Conservation (phyloP, 495 filamentous ascomycete genomes). For the Barbatosphaeria neglecta region DNA sequence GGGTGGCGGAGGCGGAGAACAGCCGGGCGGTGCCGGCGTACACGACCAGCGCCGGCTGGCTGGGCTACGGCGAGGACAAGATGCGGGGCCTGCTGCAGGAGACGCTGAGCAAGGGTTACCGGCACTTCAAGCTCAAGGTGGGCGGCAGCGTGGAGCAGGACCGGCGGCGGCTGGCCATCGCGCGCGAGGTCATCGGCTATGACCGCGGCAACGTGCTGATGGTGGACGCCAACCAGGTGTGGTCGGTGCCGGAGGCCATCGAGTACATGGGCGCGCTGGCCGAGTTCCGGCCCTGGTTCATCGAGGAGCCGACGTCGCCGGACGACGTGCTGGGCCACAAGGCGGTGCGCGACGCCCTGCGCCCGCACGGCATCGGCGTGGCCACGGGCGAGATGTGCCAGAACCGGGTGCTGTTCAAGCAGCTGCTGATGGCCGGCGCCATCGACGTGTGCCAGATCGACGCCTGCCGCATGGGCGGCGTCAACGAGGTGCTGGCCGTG, state of each 20-base stretch:
- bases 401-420: constrained; percentile 91
- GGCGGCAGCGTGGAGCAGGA: constrained; percentile 63
- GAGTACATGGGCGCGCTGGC: constrained; percentile 73
- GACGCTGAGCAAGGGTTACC: constrained; percentile 64
- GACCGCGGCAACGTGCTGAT: constrained; percentile 80
- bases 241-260: constrained; percentile 86
- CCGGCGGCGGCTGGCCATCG: constrained; percentile 55
- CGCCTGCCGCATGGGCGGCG: constrained; percentile 81
- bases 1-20: constrained; percentile 57
- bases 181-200: constrained; percentile 73
- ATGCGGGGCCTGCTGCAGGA: constrained; percentile 61
- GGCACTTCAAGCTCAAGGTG: constrained; percentile 89
- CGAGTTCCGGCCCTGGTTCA: constrained; percentile 90
- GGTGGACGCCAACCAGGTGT: constrained; percentile 94
- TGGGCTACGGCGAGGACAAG: constrained; percentile 86
- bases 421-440: constrained; percentile 65
- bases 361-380: constrained; percentile 65
- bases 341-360: constrained; percentile 67
- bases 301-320: constrained; percentile 91
- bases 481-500: constrained; percentile 90
- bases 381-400: constrained; percentile 96
- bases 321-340: constrained; percentile 88
- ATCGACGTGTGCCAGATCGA: constrained; percentile 88
- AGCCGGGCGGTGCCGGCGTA: constrained; percentile 76
- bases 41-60: constrained; percentile 83